Evolutionary conservation across 495 filamentous ascomycete species (phyloP), one percentile per base, ranked within the genome.

Genomic region (Penicillium lividum): DNA sequence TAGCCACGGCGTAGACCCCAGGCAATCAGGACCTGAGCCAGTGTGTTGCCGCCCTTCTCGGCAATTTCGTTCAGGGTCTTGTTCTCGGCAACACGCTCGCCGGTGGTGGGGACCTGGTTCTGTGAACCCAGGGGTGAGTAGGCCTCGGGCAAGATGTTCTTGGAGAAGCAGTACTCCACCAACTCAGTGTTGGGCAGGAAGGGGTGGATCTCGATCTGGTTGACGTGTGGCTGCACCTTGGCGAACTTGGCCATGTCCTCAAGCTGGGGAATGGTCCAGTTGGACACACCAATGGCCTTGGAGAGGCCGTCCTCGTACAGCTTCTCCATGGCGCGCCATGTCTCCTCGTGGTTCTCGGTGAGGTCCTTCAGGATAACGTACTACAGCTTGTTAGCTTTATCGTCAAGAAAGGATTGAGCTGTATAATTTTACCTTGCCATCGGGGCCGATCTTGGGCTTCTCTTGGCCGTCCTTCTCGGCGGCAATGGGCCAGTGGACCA

Each of bases 151-250:
- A 90, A 80, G 66, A 97, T 93, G 64, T 78, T 75, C 64, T 93
- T 77, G 71, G 84, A 76, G 69, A 84, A 84, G 70, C 88, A 87
- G 77, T 84, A 91, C 22, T 81, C 66, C 7, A 96, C 57, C 53
- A 96, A 76, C 51, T 79, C 77, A 7, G 73, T 70, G 75, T 89
- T 92, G 75, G 94, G 92, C 53, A 97, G 80, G 77, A 96, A 96
- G n/a, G 91, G 89, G 73, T 96, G 90, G 68, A 87, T 92, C 73
- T 97, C 92, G 64, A 96, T 88, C 80, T 96, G 91, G 81, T 97
- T 97, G 71, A 92, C 79, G 22, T 80, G 86, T 0, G 92, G 92
- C 51, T 76, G 69, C 45, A 86, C 68, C 62, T 81, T 86, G 55
- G 89, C 87, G 22, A 82, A 89, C 65, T 84, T 77, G 34, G 91